A percentile compares a stretch with the other conserved stretches of the same genome.
Conservation (phyloP, 805 yeast species). For the Torulaspora gathmanii region DNA sequence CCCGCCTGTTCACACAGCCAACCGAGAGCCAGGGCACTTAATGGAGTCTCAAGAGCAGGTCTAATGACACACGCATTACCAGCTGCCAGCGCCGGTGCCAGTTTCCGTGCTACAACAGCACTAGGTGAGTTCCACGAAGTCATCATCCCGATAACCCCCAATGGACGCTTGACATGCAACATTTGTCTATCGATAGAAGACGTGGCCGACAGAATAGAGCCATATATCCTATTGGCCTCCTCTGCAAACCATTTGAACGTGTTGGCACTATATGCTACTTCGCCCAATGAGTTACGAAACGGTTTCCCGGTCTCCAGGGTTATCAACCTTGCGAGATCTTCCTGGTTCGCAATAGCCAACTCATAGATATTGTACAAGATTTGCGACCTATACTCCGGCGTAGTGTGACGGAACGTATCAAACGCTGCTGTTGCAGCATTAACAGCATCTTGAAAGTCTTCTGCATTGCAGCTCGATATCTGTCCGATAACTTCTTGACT, state of each 20-base stretch:
- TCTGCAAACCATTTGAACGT: constrained; percentile 83
- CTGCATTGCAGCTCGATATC: constrained; percentile 61
- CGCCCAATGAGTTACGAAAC: constrained; percentile 63
- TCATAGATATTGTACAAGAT: constrained; percentile 70
- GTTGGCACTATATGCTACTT: constrained; percentile 62
- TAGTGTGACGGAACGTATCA: constrained; percentile 60
- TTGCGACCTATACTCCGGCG: constrained; percentile 58
- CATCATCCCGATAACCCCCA: constrained; percentile 83
- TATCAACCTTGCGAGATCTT: constrained; percentile 73
- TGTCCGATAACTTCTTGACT: constrained; percentile 66
- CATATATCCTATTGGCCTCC: constrained; percentile 65
- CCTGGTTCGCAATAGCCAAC: constrained; percentile 66
- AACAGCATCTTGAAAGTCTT: constrained; percentile 78
- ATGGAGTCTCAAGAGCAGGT: constrained; percentile 83
- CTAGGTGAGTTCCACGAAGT: constrained; percentile 93
- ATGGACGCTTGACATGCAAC: constrained; percentile 71
- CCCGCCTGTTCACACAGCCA: constrained; percentile 67
- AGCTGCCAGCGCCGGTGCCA: constrained; percentile 81
- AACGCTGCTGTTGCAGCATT: constrained; percentile 78
- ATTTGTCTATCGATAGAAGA: constrained; percentile 50
- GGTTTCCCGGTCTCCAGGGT: constrained; percentile 89
- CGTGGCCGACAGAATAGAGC: constrained; percentile 56
- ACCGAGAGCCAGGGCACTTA: constrained; percentile 68
- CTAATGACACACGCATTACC: constrained; percentile 81
- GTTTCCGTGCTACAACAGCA: constrained; percentile 80